Evolutionary conservation across 1,139 yeast species (phyloP), one percentile per base, ranked within the genome.

Genomic region (Yamadazyma songkhlaensis): DNA sequence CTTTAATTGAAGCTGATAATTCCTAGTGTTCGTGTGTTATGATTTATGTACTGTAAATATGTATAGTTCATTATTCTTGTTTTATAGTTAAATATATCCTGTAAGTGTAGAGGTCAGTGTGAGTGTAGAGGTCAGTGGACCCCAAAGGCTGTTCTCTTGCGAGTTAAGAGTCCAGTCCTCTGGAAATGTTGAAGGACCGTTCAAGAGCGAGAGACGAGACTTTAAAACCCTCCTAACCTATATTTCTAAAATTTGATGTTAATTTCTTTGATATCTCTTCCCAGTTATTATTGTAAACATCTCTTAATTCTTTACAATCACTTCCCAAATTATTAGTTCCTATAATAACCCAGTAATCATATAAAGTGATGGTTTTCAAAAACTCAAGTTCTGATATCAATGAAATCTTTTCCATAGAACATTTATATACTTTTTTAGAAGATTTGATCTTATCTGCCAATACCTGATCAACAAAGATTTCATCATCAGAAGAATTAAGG

Each of bases 1-100:
- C 76, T n/a, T 55, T 70, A 39, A 55, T 62, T 28, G 74, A 69
- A 43, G 71, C 70, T 6, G 69, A 65, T 29, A 57, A 53, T 25
- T 10, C 30, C 6, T 35, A 24, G 17, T 3, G 3, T n/a, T 25
- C 29, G 9, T 28, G 17, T n/a, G 12, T 30, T 31, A 31, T 24
- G 34, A 31, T 27, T 34, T 34, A 34, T 23, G 36, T 34, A 33
- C 31, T 38, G 45, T 43, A 44, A 43, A 44, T 43, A 44, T 28
- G 45, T 39, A 43, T 43, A 43, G 46, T 41, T 38, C 32, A 34
- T 29, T 34, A 32, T 34, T 34, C 48, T 43, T 44, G 49, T 46
- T 44, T 44, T 41, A 44, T 46, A 46, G 48, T 34, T 34, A 41
- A 9, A 34, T 34, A 31, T 33, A 39, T 14, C 25, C 27, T 20